Percentiles rank a stretch among this genome's conserved stretches.
These are phyloP conservation scores for Eucalyptus pauciflora DNA, from an alignment of 345 rosid species.

Conservation along the genomic window DNA sequence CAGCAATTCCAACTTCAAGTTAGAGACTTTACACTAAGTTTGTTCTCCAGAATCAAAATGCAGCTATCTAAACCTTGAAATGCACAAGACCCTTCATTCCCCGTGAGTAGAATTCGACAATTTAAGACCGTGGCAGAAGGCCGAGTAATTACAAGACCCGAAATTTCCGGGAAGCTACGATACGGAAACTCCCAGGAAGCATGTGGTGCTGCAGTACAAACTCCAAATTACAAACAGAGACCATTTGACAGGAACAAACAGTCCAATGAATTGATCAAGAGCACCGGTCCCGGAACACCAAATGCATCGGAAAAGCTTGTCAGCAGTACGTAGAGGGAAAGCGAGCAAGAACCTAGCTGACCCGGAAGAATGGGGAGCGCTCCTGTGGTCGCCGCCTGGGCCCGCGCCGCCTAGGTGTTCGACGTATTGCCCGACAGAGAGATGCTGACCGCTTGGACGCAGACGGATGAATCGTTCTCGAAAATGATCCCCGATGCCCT, in stretches of 20 bases:
- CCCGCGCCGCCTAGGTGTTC: conserved; percentile 1
- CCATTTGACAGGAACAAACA: not conserved
- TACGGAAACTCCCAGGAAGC: not conserved
- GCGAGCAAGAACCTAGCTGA: not conserved
- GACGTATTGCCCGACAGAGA: conserved; percentile 5
- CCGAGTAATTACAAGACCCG: not conserved
- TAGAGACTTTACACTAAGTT: not conserved
- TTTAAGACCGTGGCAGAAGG: not conserved
- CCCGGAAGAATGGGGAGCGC: conserved; percentile 9
- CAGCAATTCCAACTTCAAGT: not conserved
- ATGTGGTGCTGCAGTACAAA: not conserved
- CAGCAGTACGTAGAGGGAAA: not conserved
- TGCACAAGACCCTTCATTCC: not conserved
- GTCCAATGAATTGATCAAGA: not conserved
- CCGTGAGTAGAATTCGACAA: not conserved
- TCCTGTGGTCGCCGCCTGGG: not conserved
- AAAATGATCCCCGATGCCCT: not conserved
- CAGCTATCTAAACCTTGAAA: not conserved
- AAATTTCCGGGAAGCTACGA: not conserved
- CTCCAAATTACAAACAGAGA: not conserved
- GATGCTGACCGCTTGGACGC: not conserved
- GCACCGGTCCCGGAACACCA: not conserved
- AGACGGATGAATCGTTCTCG: not conserved
- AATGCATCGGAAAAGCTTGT: not conserved
- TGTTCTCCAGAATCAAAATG: not conserved